Conservation (phyloP, 495 filamentous ascomycete species). For the Massariosphaeria phaeospora region DNA sequence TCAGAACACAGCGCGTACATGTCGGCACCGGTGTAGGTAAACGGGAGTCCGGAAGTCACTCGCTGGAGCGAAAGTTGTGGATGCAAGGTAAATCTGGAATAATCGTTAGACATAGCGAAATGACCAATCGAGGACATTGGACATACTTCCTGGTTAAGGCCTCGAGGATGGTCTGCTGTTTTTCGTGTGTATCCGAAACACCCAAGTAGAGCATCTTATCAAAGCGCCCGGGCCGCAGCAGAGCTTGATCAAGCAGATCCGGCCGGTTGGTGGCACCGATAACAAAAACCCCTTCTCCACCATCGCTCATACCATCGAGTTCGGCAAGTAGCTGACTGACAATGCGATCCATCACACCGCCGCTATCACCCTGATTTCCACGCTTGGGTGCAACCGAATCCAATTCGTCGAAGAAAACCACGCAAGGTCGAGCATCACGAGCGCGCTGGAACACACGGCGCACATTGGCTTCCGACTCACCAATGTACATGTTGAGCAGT, state of each 20-base stretch:
- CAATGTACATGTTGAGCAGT: conserved; percentile 98
- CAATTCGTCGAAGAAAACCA: conserved; percentile 97
- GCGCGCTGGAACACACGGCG: conserved; percentile 93
- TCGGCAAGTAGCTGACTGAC: conserved; percentile 93
- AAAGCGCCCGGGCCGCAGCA: conserved; percentile 87
- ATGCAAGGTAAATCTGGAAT: conserved; percentile 69
- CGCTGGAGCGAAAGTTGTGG: conserved; percentile 66
- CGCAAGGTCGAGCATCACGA: conserved; percentile 90
- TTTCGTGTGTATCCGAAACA: conserved; percentile 92
- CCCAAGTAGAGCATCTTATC: conserved; percentile 99
- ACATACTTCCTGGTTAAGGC: conserved; percentile 86
- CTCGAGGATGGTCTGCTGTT: conserved; percentile 90
- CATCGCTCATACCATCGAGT: conserved; percentile 94
- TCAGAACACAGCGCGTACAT: conserved; percentile 95
- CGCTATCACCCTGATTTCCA: conserved; percentile 95
- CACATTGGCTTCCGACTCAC: conserved; percentile 96
- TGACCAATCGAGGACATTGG: not conserved
- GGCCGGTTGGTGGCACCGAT: conserved; percentile 96
- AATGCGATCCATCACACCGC: conserved; percentile 98
- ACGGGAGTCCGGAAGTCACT: conserved; percentile 74
- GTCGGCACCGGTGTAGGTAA: conserved; percentile 96
- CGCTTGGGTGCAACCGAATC: conserved; percentile 96
- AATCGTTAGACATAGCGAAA: conserved; percentile 3
- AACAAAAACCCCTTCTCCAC: conserved; percentile 91
- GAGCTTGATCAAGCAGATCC: conserved; percentile 84